These are phyloP conservation scores for Kandelia obovata DNA, from an alignment of 345 rosid genomes.

Conservation along the genomic window DNA sequence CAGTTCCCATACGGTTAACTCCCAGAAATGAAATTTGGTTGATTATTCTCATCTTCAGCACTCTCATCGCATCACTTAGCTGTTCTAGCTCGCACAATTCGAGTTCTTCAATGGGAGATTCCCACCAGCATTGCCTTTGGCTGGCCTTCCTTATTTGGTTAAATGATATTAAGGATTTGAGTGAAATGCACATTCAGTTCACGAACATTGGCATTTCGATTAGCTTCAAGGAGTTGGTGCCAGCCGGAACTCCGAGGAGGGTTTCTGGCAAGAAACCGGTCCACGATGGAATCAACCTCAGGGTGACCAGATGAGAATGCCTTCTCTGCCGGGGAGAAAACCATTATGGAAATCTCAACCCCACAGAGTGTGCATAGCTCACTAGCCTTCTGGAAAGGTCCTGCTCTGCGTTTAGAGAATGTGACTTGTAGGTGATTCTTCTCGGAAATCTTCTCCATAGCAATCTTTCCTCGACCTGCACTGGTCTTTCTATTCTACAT, in stretches of 20 bases:
- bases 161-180: not conserved
- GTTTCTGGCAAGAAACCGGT: slow-evolving; percentile 5
- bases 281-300: slow-evolving; percentile 7
- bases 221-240: slow-evolving; percentile 13
- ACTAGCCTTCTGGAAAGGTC: slow-evolving; percentile 22
- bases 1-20: not conserved
- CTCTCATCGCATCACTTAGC: slow-evolving; percentile 13
- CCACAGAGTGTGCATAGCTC: slow-evolving; percentile 22
- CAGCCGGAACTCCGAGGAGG: not conserved
- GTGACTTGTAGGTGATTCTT: slow-evolving; percentile 19
- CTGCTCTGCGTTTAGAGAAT: slow-evolving; percentile 12
- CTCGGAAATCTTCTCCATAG: slow-evolving; percentile 8
- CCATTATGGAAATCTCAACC: slow-evolving; percentile 10
- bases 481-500: slow-evolving; percentile 8
- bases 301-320: slow-evolving; percentile 17
- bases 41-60: slow-evolving; percentile 12
- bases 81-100: slow-evolving; percentile 6
- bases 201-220: slow-evolving; percentile 19
- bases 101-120: slow-evolving; percentile 17
- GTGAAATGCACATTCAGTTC: slow-evolving; percentile 13
- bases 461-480: slow-evolving; percentile 13
- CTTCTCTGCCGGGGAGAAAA: slow-evolving; percentile 13
- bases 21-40: slow-evolving; percentile 5
- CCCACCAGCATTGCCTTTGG: slow-evolving; percentile 20
- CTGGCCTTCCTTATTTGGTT: slow-evolving; percentile 6